Evolutionary conservation across 2,329 filamentous ascomycete species (phyloP), one percentile per base, ranked within the genome.

Genomic region (Blumeriella jaapii): DNA sequence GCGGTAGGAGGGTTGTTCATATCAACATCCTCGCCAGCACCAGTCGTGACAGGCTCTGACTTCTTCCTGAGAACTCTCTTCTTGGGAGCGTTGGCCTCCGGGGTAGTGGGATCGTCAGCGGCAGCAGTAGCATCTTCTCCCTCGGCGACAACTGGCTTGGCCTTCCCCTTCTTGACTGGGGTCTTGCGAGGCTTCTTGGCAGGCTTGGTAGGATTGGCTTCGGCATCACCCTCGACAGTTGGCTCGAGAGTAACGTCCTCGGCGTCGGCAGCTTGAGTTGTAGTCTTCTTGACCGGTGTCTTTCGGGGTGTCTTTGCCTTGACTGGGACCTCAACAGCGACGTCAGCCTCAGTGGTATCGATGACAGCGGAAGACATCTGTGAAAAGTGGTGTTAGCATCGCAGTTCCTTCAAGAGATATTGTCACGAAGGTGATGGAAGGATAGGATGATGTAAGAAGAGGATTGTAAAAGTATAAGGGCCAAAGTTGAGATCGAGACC

Each of bases 1-100:
- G 39, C 6, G 19, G 25, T 22, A 17, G 17, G 16, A 11, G 39
- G 32, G 6, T 28, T 16, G 10, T 27, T 25, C 31, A 25, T 31
- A 5, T 23, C 26, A 12, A 17, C 26, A 13, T 29, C 19, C 14
- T 35, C 25, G 13, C 9, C 25, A 12, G 25, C 24, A 12, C 32
- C 32, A 17, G 32, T 25, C 2, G 32, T 32, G 30, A 23, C 20
- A 6, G 29, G 29, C 16, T 35, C 25, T 3, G 18, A 6, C 28
- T 39, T 39, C 17, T 29, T 31, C 37, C 36, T 39, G 13, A 23
- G 28, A 11, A 9, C 27, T 10, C 31, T 20, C 34, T 38, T 41
- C 32, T 35, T 35, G 5, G 25, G 25, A 10, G 27, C 28, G 3
- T 33, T 10, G 7, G 34, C 19, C 34, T 38, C 38, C 8, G 38